A percentile compares a stretch with the other conserved stretches of the same genome.
Conservation (phyloP, 331 rosid species). For the Malus hybrid region DNA sequence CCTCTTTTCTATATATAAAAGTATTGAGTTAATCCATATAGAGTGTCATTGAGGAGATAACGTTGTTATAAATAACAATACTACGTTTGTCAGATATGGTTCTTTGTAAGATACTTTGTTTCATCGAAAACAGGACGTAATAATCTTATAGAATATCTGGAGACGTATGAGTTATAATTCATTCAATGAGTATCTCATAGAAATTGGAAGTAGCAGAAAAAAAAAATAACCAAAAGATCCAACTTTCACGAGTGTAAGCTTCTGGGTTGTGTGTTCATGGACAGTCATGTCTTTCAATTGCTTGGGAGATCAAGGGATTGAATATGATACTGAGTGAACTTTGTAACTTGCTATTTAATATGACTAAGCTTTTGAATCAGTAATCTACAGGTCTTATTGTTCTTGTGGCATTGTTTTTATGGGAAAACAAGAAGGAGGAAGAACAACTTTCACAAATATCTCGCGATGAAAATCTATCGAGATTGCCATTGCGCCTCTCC, state of each 20-base stretch:
- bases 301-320: not conserved
- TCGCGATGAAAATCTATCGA: conserved; percentile 76
- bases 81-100: not conserved
- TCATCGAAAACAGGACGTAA: not conserved
- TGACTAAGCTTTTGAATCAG: conserved; percentile 67
- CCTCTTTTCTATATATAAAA: not conserved
- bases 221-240: not conserved
- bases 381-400: conserved; percentile 72
- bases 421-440: conserved; percentile 98
- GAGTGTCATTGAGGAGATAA: not conserved
- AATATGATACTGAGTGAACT: conserved; percentile 4
- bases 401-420: conserved; percentile 69
- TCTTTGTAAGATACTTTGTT: not conserved
- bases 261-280: not conserved
- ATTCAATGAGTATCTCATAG: not conserved
- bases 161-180: not conserved
- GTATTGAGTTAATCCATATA: no score
- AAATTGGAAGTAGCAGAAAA: not conserved
- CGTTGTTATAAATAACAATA: not conserved
- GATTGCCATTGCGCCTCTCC: conserved; percentile 94
- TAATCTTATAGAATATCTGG: not conserved
- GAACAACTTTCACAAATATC: conserved; percentile 87
- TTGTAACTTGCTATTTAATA: conserved; percentile 28
- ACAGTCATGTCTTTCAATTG: not conserved
- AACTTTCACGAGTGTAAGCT: not conserved